phyloP scores from a whole-genome alignment of 2,329 filamentous ascomycete genomes.

The Mollisia scopiformis region DNA sequence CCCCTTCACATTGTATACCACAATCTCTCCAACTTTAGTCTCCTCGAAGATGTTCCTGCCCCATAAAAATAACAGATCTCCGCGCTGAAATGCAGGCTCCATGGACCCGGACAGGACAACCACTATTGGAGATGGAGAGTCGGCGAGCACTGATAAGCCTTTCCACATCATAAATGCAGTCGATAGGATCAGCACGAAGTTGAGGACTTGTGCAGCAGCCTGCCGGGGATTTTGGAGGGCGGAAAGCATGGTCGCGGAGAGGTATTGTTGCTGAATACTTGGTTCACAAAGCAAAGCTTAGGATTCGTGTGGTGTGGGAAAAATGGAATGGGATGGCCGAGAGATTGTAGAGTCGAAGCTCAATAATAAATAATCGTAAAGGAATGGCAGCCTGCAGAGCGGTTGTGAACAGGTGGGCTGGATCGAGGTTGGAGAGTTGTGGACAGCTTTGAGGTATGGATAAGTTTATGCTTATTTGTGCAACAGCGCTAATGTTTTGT shows the following conservation, averaged over 20 bases:
- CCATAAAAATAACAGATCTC: conserved; percentile 62
- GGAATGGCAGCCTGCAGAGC: conserved; percentile 6
- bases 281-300: no score
- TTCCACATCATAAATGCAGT: conserved; percentile 79
- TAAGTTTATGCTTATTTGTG: not conserved
- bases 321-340: not conserved
- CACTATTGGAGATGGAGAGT: conserved; percentile 62
- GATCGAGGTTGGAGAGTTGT: not conserved
- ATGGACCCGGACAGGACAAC: conserved; percentile 63
- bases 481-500: not conserved
- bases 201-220: conserved; percentile 67
- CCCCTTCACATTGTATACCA: conserved; percentile 75
- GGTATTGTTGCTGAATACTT: no score
- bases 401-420: conserved; percentile 21
- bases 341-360: not conserved
- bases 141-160: conserved; percentile 65
- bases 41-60: conserved; percentile 55
- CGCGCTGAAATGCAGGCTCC: conserved; percentile 64
- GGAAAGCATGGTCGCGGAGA: conserved; percentile 47
- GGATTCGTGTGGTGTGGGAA: no score
- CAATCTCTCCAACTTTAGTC: conserved; percentile 71
- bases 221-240: conserved; percentile 65
- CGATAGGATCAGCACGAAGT: conserved; percentile 73
- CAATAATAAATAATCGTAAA: not conserved
- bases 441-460: not conserved